Evolutionary conservation across 768 basidiomycete genomes (phyloP).

Genomic region (Termitomyces heimii): DNA sequence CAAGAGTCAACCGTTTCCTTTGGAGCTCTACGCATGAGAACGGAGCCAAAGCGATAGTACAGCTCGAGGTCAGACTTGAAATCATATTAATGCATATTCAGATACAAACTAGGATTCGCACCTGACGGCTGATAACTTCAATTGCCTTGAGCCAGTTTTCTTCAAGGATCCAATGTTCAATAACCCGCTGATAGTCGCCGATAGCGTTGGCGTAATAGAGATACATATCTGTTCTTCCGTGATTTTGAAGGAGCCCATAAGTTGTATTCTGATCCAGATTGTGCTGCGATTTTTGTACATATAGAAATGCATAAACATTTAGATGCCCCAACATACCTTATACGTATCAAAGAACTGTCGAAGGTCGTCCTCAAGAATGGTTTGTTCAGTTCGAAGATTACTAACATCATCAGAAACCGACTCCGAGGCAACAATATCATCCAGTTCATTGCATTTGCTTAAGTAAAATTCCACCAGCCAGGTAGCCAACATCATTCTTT

Average conservation of each 20-base stretch:
- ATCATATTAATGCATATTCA: slow-evolving; percentile 3
- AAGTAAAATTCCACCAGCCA: slow-evolving; percentile 98
- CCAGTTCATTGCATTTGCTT: slow-evolving; percentile 93
- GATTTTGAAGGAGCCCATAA: slow-evolving; percentile 90
- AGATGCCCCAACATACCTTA: slow-evolving; percentile 48
- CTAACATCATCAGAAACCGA: slow-evolving; percentile 76
- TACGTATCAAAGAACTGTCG: slow-evolving; percentile 92
- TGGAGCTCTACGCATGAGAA: slow-evolving; percentile 80
- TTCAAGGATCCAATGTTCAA: slow-evolving; percentile 89
- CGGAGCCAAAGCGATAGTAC: slow-evolving; percentile 90
- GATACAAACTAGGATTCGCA: slow-evolving; percentile 22
- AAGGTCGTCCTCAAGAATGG: slow-evolving; percentile 88
- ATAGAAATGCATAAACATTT: not conserved
- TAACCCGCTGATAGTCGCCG: slow-evolving; percentile 78
- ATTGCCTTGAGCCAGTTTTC: slow-evolving; percentile 91
- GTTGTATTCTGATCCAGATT: slow-evolving; percentile 82
- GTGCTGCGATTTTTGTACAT: slow-evolving; percentile 38
- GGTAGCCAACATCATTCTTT: slow-evolving; percentile 95
- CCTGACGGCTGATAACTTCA: slow-evolving; percentile 87
- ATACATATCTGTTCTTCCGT: slow-evolving; percentile 90
- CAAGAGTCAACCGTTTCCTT: slow-evolving; percentile 91
- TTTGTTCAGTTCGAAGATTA: slow-evolving; percentile 73
- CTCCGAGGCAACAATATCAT: slow-evolving; percentile 90
- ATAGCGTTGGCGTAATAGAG: slow-evolving; percentile 81
- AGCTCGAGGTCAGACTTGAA: slow-evolving; percentile 73